Evolutionary conservation across 164 flowering plant genomes (phyloP).

Genomic region (Taxillus chinensis): DNA sequence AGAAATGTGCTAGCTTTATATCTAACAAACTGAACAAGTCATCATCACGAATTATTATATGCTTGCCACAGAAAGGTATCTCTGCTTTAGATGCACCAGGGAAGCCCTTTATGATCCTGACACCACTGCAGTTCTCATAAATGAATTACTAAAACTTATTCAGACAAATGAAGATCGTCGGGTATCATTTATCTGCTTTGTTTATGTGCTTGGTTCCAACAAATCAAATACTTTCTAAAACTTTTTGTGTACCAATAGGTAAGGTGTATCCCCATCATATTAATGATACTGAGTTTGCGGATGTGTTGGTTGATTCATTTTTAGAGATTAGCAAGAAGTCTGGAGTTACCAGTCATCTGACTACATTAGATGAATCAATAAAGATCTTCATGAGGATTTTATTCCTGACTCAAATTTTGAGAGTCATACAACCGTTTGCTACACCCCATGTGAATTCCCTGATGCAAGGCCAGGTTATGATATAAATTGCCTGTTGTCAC

Average conservation of each 20-base stretch:
- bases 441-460: conserved; percentile 52
- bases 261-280: conserved; percentile 58
- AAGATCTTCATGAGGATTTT: conserved; percentile 20
- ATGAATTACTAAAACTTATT: conserved; percentile 57
- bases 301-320: conserved; percentile 65
- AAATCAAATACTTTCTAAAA: conserved; percentile 3
- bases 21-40: conserved; percentile 73
- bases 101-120: conserved; percentile 75
- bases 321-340: conserved; percentile 40
- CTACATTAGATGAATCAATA: conserved; percentile 9
- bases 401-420: conserved; percentile 10
- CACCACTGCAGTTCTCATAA: conserved; percentile 47
- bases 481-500: neutral
- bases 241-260: conserved; percentile 36
- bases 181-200: conserved; percentile 29
- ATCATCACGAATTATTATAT: conserved; percentile 54
- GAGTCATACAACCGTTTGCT: conserved; percentile 15
- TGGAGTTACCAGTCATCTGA: conserved; percentile 10
- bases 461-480: conserved; percentile 73
- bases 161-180: conserved; percentile 51
- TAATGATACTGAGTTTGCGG: conserved; percentile 77
- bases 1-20: conserved; percentile 72
- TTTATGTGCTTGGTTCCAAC: neutral
- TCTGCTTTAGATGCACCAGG: conserved; percentile 94
- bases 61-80: conserved; percentile 79